phyloP scores from a whole-genome alignment of 169 alveolate genomes.

The Cryptosporidium sp. region DNA sequence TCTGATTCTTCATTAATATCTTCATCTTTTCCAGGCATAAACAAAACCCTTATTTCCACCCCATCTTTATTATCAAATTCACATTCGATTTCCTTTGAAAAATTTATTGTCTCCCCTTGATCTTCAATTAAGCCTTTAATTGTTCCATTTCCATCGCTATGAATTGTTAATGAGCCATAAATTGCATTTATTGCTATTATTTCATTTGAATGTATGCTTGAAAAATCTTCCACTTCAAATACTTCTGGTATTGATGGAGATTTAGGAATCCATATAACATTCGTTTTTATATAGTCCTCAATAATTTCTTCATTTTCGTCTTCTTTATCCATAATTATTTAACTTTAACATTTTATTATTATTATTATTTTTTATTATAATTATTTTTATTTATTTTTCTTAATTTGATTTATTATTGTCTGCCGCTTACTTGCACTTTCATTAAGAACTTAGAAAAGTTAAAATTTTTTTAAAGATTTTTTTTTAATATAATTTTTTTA shows the following conservation, averaged over 20 bases:
- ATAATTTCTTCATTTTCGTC: neutral
- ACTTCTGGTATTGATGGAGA: slow-evolving; percentile 15
- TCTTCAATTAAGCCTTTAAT: neutral
- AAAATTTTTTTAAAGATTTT: neutral
- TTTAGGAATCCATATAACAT: slow-evolving; percentile 27
- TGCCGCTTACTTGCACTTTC: neutral
- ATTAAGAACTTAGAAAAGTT: neutral
- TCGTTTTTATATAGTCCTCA: slow-evolving; percentile 12
- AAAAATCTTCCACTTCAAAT: slow-evolving; percentile 13
- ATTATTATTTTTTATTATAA: too few relatives aligned
- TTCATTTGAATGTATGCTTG: slow-evolving; percentile 40
- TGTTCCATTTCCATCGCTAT: neutral
- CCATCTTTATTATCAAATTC: slow-evolving; percentile 16
- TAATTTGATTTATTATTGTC: neutral
- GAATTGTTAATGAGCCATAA: slow-evolving; percentile 47
- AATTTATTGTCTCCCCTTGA: neutral
- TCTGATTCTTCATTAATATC: neutral
- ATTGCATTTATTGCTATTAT: slow-evolving; percentile 67
- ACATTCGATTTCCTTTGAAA: neutral
- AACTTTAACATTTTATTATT: neutral
- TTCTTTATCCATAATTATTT: neutral
- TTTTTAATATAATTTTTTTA: neutral
- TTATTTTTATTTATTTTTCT: neutral
- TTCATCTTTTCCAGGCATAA: slow-evolving; percentile 42
- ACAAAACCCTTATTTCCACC: slow-evolving; percentile 7